Evolutionary conservation across 2,329 filamentous ascomycete genomes (phyloP).

Genomic region (Gaeumannomyces sp.): DNA sequence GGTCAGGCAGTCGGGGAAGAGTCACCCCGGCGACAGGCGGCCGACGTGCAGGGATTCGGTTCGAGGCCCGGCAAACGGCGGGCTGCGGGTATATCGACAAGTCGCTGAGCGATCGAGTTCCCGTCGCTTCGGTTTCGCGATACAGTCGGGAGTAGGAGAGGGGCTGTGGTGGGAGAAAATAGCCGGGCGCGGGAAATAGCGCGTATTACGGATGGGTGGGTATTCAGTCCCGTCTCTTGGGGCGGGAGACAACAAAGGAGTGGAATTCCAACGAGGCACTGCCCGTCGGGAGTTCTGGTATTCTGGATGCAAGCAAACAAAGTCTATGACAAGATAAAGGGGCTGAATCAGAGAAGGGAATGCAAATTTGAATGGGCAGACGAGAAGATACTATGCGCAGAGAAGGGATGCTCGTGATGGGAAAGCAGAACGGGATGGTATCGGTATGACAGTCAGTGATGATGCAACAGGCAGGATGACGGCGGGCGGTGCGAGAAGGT

Average conservation of each 20-base stretch:
- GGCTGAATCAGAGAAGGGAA: constrained; percentile 10
- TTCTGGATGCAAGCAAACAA: constrained; percentile 9
- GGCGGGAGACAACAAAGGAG: constrained; percentile 18
- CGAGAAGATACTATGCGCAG: not conserved
- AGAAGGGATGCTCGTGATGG: not conserved
- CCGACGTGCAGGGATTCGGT: not conserved
- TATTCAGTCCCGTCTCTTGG: not conserved
- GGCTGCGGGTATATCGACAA: not conserved
- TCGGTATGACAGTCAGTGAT: constrained; percentile 1
- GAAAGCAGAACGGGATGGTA: not conserved
- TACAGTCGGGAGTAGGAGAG: not conserved
- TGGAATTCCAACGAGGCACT: constrained; percentile 14
- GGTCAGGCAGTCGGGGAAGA: not conserved
- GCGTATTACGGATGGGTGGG: constrained; percentile 2
- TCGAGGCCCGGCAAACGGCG: not conserved
- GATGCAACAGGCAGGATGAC: constrained; percentile 1
- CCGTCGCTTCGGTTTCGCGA: not conserved
- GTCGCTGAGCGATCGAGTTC: not conserved
- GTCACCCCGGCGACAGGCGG: not conserved
- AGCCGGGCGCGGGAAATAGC: constrained; percentile 1
- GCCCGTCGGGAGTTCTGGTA: constrained; percentile 10
- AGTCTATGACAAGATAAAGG: constrained; percentile 11
- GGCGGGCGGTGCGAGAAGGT: not conserved
- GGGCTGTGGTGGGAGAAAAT: not conserved
- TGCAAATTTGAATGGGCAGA: not conserved